A percentile compares a stretch with the other conserved stretches of the same genome.
phyloP scores from a whole-genome alignment of 176 grass and related monocot genomes.

The Oropetium thomaeum region DNA sequence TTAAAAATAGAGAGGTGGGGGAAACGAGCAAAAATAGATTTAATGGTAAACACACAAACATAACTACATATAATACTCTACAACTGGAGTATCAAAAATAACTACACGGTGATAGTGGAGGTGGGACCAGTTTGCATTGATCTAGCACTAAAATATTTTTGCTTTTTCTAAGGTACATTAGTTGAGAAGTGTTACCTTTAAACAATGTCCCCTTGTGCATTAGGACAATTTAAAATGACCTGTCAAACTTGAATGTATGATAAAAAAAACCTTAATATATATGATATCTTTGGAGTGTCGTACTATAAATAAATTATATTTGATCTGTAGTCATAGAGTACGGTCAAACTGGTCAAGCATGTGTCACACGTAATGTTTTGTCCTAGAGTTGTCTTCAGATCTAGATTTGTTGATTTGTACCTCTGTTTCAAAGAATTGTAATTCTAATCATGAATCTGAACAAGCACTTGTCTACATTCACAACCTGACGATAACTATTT shows the following conservation, averaged over 20 bases:
- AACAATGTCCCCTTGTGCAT: neutral
- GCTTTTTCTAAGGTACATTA: neutral
- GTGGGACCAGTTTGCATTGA: neutral
- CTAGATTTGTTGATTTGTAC: no score
- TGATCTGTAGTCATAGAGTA: neutral
- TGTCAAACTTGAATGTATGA: conserved; percentile 2
- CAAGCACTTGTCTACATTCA: no score
- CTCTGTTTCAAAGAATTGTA: no score
- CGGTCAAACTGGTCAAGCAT: neutral
- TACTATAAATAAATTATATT: neutral
- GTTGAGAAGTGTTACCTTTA: neutral
- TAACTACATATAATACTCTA: neutral
- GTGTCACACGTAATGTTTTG: no score
- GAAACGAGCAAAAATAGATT: neutral
- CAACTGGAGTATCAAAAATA: neutral
- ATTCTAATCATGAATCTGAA: no score
- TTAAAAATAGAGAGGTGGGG: no score
- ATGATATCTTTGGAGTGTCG: neutral
- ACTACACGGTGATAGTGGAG: neutral
- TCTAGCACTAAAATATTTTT: neutral
- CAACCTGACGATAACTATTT: no score
- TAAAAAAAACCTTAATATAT: neutral
- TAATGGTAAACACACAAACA: neutral
- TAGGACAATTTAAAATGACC: conserved; percentile 15
- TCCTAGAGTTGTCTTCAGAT: no score